A percentile compares a stretch with the other conserved stretches of the same genome.
Conservation (phyloP, 2,329 filamentous ascomycete species). For the Pyricularia sp. region DNA sequence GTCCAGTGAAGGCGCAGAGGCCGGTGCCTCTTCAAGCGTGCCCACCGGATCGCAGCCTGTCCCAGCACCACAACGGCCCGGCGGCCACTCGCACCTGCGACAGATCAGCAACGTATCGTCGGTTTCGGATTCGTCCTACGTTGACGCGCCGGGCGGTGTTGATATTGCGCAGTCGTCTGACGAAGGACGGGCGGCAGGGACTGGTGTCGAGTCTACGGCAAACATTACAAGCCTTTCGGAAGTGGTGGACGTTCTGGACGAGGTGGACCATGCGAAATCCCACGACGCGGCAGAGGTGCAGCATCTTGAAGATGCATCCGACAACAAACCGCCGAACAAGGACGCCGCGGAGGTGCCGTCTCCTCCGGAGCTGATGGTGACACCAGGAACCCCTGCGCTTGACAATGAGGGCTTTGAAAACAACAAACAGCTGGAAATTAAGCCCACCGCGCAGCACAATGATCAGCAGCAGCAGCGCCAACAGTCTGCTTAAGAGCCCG, state of each 20-base stretch:
- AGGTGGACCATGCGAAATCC: constrained; percentile 18
- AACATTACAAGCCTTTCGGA: constrained; percentile 84
- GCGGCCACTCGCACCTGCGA: constrained; percentile 62
- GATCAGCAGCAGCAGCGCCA: background rate
- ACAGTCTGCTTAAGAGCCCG: background rate
- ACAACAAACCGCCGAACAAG: background rate
- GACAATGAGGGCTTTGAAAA: constrained; percentile 22
- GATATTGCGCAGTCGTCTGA: constrained; percentile 28
- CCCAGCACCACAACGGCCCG: constrained; percentile 39
- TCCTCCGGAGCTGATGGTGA: constrained; percentile 37
- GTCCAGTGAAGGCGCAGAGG: constrained; percentile 12
- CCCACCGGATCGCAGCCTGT: constrained; percentile 29
- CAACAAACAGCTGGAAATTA: constrained; percentile 26
- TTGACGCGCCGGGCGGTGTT: constrained; percentile 54
- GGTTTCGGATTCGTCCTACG: constrained; percentile 60
- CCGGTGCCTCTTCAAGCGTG: background rate
- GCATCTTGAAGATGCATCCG: constrained; percentile 20
- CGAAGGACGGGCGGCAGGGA: constrained; percentile 34
- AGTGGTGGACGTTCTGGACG: constrained; percentile 62
- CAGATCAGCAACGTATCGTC: constrained; percentile 86
- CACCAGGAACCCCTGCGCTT: constrained; percentile 36
- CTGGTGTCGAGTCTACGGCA: constrained; percentile 67
- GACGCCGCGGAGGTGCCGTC: constrained; percentile 7
- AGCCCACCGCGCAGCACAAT: background rate
- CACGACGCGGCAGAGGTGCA: constrained; percentile 22